phyloP scores from a whole-genome alignment of 2,329 filamentous ascomycete genomes.

The Alternaria incomplexa region DNA sequence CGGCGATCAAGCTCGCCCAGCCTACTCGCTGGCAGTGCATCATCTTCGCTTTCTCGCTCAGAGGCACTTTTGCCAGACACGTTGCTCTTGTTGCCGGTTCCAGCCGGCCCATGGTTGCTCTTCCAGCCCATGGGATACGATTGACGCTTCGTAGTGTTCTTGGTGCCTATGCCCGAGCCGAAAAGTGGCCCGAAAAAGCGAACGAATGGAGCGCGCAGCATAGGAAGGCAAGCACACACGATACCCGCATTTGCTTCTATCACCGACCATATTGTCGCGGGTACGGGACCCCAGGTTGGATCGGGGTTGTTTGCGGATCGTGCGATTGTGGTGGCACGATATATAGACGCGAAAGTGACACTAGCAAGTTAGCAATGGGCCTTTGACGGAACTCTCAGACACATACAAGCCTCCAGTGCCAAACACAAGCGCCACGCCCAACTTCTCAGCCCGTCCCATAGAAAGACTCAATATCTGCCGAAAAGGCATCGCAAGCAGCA shows the following conservation, averaged over 20 bases:
- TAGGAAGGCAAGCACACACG: constrained; percentile 28
- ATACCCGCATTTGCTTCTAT: constrained; percentile 36
- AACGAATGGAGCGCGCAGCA: constrained; percentile 31
- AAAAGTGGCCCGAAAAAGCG: constrained; percentile 29
- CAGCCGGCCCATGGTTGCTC: constrained; percentile 4
- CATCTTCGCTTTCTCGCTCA: constrained; percentile 26
- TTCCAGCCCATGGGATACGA: constrained; percentile 21
- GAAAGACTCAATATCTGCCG: constrained; percentile 25
- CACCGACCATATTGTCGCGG: constrained; percentile 31
- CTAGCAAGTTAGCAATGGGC: constrained; percentile 13
- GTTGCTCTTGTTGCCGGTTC: constrained; percentile 11
- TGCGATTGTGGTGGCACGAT: constrained; percentile 33
- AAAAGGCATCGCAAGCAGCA: constrained; percentile 27
- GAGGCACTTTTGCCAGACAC: constrained; percentile 10
- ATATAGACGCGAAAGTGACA: constrained; percentile 34
- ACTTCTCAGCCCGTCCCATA: constrained; percentile 27
- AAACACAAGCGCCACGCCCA: constrained; percentile 30
- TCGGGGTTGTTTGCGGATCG: constrained; percentile 27
- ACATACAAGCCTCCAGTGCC: constrained; percentile 31
- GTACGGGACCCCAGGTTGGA: constrained; percentile 31
- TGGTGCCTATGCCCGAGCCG: constrained; percentile 5
- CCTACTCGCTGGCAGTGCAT: background rate
- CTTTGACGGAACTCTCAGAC: background rate
- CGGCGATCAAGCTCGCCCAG: constrained; percentile 6
- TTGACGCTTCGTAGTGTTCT: constrained; percentile 13